Evolutionary conservation across 2,329 filamentous ascomycete species (phyloP).

Genomic region (Grosmannia clavigera): DNA sequence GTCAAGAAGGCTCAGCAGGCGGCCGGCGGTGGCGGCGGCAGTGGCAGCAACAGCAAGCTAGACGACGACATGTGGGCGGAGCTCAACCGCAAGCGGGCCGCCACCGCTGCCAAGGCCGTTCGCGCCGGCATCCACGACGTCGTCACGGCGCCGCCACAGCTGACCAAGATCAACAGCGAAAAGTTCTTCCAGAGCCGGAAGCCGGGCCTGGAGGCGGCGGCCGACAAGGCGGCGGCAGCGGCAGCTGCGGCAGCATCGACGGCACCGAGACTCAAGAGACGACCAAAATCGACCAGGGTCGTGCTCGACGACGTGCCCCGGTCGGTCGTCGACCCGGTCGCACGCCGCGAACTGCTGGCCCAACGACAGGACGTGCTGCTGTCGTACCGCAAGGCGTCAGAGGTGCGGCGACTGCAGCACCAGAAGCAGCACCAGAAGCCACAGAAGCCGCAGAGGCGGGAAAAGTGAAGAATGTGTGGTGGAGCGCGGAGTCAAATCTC

Average conservation of each 20-base stretch:
- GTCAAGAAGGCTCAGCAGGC: constrained; percentile 31
- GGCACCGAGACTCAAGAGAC: no score
- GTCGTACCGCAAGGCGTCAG: constrained; percentile 60
- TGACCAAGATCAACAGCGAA: constrained; percentile 50
- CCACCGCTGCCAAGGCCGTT: constrained; percentile 23
- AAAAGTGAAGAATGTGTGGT: not conserved
- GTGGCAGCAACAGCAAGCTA: constrained; percentile 22
- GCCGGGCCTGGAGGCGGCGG: not conserved
- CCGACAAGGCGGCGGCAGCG: not conserved
- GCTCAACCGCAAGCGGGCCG: constrained; percentile 53
- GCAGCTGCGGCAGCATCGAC: no score
- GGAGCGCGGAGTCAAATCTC: not conserved
- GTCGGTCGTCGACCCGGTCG: constrained; percentile 55
- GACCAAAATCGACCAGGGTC: no score
- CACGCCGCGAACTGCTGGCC: constrained; percentile 59
- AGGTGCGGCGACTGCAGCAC: constrained; percentile 26
- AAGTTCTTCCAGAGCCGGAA: constrained; percentile 37
- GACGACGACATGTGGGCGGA: constrained; percentile 64
- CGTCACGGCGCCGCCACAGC: constrained; percentile 62
- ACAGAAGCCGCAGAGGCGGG: not conserved
- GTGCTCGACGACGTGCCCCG: constrained; percentile 45
- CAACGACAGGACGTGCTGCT: constrained; percentile 61
- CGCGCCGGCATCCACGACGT: constrained; percentile 39
- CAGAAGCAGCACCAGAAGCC: not conserved
- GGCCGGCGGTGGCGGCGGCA: not conserved